phyloP scores from a whole-genome alignment of 139 green algal genomes.

The Volvox africanus region DNA sequence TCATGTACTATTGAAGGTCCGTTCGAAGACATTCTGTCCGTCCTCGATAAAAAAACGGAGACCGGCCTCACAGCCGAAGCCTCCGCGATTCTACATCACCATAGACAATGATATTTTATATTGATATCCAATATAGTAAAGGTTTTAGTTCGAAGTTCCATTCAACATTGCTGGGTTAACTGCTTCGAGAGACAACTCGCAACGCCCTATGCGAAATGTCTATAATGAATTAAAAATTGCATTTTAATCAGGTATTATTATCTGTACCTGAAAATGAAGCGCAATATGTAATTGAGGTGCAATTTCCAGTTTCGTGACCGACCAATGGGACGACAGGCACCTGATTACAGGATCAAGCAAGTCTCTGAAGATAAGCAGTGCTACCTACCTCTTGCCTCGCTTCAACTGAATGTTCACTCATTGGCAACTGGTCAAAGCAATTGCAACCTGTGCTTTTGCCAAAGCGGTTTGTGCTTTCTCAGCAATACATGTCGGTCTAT shows the following conservation, averaged over 20 bases:
- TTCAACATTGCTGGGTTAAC: background rate
- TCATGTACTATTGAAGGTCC: slow-evolving; percentile 1
- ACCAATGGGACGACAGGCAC: background rate
- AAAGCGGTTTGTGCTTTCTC: too few relatives aligned
- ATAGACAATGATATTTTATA: background rate
- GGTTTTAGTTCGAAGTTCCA: background rate
- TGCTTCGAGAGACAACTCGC: background rate
- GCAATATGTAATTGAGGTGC: background rate
- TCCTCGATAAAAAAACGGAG: background rate
- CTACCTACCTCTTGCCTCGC: too few relatives aligned
- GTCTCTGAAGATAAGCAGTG: too few relatives aligned
- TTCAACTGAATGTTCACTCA: too few relatives aligned
- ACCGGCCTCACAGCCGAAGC: background rate
- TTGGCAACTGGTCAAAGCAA: too few relatives aligned
- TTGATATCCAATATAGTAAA: background rate
- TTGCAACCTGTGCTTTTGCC: too few relatives aligned
- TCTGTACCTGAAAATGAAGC: background rate
- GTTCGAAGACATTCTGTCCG: slow-evolving; percentile 4
- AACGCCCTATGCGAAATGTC: background rate
- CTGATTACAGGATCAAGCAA: too few relatives aligned
- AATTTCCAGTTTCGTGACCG: background rate
- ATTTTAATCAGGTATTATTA: background rate
- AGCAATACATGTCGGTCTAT: too few relatives aligned
- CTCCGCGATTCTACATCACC: background rate
- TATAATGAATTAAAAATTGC: background rate